Evolutionary conservation across 2,329 filamentous ascomycete species (phyloP), one percentile per base, ranked within the genome.

Genomic region (Colletotrichum godetiae): DNA sequence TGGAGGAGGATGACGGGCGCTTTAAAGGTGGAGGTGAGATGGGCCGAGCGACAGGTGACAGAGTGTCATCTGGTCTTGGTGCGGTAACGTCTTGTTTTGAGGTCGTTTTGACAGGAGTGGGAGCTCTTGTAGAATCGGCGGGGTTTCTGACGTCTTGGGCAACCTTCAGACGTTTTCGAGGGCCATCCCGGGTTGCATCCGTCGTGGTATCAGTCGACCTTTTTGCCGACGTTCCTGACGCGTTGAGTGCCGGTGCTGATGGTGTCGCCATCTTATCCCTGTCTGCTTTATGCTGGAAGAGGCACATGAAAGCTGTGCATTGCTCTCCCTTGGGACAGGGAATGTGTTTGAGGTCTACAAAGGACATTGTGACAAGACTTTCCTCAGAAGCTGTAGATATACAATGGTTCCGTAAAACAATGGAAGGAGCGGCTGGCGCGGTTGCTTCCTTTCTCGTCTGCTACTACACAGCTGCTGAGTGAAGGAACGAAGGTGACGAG

Each of bases 241-340:
- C 15, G 46, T 65, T 74, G 31, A 63, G 37, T 57, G 61, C 49
- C 49, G 68, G 70, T 56, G 59, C 60, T 10, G 69, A 66, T 31
- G 72, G 49, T 59, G 69, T 73, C 15, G 74, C 71, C 71, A 73
- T 61, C 67, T 53, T 61, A 67, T 78, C 63, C 15, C 78, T 78
- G 35, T 87, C 84, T 24, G 77, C 78, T 42, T 80, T 79, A 75
- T 88, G 86, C 33, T 85, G 84, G 76, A 89, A 89, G 52, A 88
- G 83, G 76, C 87, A 89, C 73, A 85, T 82, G 76, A 87, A 87
- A 19, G 87, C 86, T 10, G 83, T 86, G 76, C 87, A 89, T 2
- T 73, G 80, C 59, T 84, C 81, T 63, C 87, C 87, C 24, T 85
- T 86, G 6, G 87, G 87, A 75, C 87, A 89, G 11, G 86, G 85